These are phyloP conservation scores for Arxiozyma bovina DNA, from an alignment of 1,139 yeast genomes.

Conservation along the genomic window DNA sequence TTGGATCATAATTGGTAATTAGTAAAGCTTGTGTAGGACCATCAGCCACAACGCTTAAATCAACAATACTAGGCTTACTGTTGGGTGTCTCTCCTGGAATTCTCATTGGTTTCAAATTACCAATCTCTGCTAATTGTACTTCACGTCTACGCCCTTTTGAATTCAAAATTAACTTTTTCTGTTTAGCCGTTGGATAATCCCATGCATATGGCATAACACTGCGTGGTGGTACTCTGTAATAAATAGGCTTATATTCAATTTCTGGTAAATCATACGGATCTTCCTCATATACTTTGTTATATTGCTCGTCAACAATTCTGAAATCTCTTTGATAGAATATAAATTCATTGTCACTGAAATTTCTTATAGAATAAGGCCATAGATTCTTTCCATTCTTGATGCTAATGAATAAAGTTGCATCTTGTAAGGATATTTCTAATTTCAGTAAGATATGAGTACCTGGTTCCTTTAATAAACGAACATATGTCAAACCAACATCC, in stretches of 20 bases:
- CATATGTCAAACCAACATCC: conserved; percentile 72
- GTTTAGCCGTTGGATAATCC: conserved; percentile 89
- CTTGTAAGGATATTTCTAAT: conserved; percentile 66
- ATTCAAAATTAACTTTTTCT: conserved; percentile 70
- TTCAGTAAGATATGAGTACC: conserved; percentile 63
- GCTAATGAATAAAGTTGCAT: conserved; percentile 72
- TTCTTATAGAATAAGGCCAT: conserved; percentile 92
- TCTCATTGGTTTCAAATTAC: conserved; percentile 80
- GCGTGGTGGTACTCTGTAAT: conserved; percentile 72
- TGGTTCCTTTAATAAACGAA: conserved; percentile 55
- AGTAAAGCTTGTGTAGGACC: conserved; percentile 89
- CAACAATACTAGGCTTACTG: conserved; percentile 47
- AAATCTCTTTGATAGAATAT: conserved; percentile 83
- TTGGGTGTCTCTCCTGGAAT: conserved; percentile 44
- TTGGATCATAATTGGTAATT: conserved; percentile 73
- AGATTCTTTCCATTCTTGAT: conserved; percentile 61
- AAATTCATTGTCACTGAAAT: conserved; percentile 79
- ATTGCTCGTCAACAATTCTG: conserved; percentile 36
- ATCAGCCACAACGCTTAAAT: conserved; percentile 88
- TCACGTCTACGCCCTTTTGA: conserved; percentile 68
- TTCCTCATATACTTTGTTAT: conserved; percentile 31
- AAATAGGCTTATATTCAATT: conserved; percentile 55
- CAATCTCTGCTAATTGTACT: conserved; percentile 85
- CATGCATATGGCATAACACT: conserved; percentile 98
- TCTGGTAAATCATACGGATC: conserved; percentile 52